Evolutionary conservation across 2,329 filamentous ascomycete species (phyloP), one percentile per base, ranked within the genome.

Genomic region (Ambrosiella xylebori): DNA sequence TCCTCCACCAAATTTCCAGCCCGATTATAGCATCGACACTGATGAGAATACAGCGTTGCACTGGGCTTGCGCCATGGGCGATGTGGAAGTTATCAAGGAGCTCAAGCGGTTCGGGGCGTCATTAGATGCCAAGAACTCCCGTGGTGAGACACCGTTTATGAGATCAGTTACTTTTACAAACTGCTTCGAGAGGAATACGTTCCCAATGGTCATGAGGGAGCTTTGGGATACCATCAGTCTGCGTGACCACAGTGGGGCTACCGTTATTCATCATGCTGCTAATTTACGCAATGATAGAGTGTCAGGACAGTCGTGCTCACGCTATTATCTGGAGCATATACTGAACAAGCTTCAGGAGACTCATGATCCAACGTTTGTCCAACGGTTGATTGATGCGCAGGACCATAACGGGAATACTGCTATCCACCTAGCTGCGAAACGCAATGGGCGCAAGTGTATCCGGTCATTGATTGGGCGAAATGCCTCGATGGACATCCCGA

Each of bases 41-140:
- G 89, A 95, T 65, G 84, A 85, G 8, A 90, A 97, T 66, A 95
- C 89, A 1, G 90, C 91, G 5, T 78, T 98, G 63, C 93, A 98
- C 68, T 98, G 93, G 93, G 93, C 90, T 15, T 89, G 88, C 57
- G 88, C 93, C 27, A 98, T 98, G 91, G 93, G 93, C 60, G 93
- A 97, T 64, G 76, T 96, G 37, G 86, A 91, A 54, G 87, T 97
- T 13, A 88, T 96, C 61, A 88, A 85, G 68, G 86, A 95, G 68
- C 75, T 98, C 15, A 85, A 93, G 64, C 78, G 82, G 45, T 88
- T 90, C 61, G 84, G 86, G 47, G 89, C 91, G 9, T 81, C 81
- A 61, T 75, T 88, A 13, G 80, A 81, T 37, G 81, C 84, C 2
- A 77, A 84, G 57, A 90, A 89, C 59, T 72, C 79, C 50, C 75